A percentile compares a stretch with the other conserved stretches of the same genome.
Conservation (phyloP, 2,329 filamentous ascomycete genomes). For the Alternaria postmessia region DNA sequence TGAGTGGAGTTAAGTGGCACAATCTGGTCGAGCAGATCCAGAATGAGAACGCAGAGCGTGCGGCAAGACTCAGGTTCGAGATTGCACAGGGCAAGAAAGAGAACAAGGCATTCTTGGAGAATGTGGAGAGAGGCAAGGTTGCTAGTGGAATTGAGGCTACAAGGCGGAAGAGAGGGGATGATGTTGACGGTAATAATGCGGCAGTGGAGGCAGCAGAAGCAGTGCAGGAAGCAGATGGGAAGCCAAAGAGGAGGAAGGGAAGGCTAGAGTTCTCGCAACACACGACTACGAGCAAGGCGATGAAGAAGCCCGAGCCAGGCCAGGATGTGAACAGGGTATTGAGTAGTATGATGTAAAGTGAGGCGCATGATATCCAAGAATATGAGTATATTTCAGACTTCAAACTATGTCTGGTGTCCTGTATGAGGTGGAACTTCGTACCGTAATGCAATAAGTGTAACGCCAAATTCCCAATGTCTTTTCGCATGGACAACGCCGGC, state of each 20-base stretch:
- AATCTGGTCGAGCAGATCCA: slow-evolving; percentile 77
- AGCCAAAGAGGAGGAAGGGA: slow-evolving; percentile 37
- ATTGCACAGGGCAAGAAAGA: slow-evolving; percentile 78
- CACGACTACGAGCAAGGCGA: slow-evolving; percentile 55
- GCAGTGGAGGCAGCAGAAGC: slow-evolving; percentile 22
- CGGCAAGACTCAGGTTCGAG: slow-evolving; percentile 78
- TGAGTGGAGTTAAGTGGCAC: slow-evolving; percentile 84
- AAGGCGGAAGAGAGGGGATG: slow-evolving; percentile 61
- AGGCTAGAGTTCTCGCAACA: slow-evolving; percentile 72
- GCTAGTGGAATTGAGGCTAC: slow-evolving; percentile 66
- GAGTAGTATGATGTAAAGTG: slow-evolving; percentile 48
- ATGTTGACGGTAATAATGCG: slow-evolving; percentile 31
- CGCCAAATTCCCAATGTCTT: slow-evolving; percentile 5
- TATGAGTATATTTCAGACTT: slow-evolving; percentile 1
- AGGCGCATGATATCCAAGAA: slow-evolving; percentile 18
- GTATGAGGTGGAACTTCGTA: not conserved
- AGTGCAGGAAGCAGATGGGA: slow-evolving; percentile 43
- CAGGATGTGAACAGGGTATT: slow-evolving; percentile 46
- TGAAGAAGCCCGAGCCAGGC: slow-evolving; percentile 43
- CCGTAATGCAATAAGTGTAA: not conserved
- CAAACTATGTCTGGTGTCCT: not conserved
- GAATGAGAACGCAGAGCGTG: slow-evolving; percentile 80
- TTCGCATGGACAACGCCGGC: slow-evolving; percentile 11
- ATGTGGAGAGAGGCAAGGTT: slow-evolving; percentile 83
- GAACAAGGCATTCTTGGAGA: slow-evolving; percentile 81